These are phyloP conservation scores for Colletotrichum siamense DNA, from an alignment of 2,329 filamentous ascomycete genomes.

Conservation along the genomic window DNA sequence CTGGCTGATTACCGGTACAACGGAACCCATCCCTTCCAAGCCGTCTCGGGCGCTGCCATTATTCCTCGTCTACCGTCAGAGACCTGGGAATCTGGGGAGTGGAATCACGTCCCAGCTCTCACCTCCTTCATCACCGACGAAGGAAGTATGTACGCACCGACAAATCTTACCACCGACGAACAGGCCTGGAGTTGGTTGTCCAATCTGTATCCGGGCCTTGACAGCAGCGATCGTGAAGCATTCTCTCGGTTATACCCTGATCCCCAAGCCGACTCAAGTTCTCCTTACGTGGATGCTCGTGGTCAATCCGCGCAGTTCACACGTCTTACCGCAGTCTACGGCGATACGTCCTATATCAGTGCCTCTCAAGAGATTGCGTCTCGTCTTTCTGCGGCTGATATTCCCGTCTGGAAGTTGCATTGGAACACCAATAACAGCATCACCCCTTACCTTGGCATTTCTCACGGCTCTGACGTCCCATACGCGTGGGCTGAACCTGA, in stretches of 20 bases:
- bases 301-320: slow-evolving; percentile 8
- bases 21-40: slow-evolving; percentile 4
- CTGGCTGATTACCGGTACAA: not conserved
- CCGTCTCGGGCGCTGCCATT: not conserved
- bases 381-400: not conserved
- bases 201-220: not conserved
- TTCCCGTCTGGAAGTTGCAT: slow-evolving; percentile 40
- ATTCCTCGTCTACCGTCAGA: slow-evolving; percentile 2
- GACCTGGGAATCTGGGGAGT: not conserved
- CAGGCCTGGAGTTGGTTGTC: not conserved
- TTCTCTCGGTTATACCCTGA: not conserved
- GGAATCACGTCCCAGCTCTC: not conserved
- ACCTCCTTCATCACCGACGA: slow-evolving; percentile 1
- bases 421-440: slow-evolving; percentile 42
- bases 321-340: not conserved
- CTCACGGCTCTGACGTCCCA: not conserved
- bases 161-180: slow-evolving; percentile 4
- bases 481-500: slow-evolving; percentile 4
- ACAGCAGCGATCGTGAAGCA: not conserved
- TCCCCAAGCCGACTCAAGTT: not conserved
- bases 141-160: slow-evolving; percentile 1
- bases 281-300: not conserved
- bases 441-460: slow-evolving; percentile 31
- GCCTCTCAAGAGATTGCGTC: not conserved
- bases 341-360: slow-evolving; percentile 1